phyloP scores from a whole-genome alignment of 2,329 filamentous ascomycete species.

The Pseudogymnoascus sp. region DNA sequence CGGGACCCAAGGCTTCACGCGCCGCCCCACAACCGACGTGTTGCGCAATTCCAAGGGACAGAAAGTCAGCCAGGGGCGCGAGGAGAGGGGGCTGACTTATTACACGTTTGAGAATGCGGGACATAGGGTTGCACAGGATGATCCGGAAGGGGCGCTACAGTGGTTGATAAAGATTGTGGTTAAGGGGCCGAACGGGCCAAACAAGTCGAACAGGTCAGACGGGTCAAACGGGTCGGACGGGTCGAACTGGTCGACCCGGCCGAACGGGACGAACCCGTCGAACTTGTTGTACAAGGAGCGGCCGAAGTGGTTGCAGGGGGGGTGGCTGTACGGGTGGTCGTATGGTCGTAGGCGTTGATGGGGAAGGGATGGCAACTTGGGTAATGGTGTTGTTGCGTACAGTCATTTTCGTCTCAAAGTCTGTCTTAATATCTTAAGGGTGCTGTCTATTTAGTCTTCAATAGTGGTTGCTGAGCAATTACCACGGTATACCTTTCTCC shows the following conservation, averaged over 20 bases:
- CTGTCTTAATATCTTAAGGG: neutral
- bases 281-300: too few relatives aligned
- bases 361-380: neutral
- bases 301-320: too few relatives aligned
- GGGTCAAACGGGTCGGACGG: too few relatives aligned
- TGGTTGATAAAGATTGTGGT: constrained; percentile 4
- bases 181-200: neutral
- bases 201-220: too few relatives aligned
- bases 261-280: too few relatives aligned
- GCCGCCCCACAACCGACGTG: constrained; percentile 29
- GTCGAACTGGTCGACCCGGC: too few relatives aligned
- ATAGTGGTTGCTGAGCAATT: neutral
- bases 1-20: constrained; percentile 51
- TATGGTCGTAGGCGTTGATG: neutral
- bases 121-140: constrained; percentile 5
- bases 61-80: neutral
- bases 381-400: neutral
- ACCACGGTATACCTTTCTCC: neutral
- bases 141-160: neutral
- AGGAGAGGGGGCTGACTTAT: constrained; percentile 9
- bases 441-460: neutral
- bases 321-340: too few relatives aligned
- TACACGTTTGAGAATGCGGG: constrained; percentile 5
- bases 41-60: neutral
- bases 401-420: neutral